Percentiles rank a stretch among this genome's conserved stretches.
phyloP scores from a whole-genome alignment of 2,329 filamentous ascomycete species.

The Cladosporium sp. region DNA sequence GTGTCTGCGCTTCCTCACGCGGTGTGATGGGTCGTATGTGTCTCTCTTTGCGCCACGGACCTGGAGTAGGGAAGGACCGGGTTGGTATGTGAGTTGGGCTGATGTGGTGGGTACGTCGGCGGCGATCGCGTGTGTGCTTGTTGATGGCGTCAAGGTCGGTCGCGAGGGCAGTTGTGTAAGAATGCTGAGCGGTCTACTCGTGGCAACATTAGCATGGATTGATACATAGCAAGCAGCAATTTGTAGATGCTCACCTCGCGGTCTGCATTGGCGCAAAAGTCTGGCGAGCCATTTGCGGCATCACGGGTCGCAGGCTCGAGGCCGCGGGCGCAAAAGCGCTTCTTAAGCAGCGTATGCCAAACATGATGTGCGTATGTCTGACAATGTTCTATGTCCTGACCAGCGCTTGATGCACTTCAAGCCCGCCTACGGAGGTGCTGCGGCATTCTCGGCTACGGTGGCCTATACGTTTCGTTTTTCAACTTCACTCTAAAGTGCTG shows the following conservation, averaged over 20 bases:
- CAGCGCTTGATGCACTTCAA: background rate
- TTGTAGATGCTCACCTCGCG: background rate
- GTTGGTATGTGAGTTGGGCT: slow-evolving; percentile 14
- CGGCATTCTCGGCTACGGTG: background rate
- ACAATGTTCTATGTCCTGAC: background rate
- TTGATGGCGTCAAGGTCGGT: slow-evolving; percentile 15
- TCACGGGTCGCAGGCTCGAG: background rate
- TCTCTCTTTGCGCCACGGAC: slow-evolving; percentile 47
- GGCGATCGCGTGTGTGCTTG: slow-evolving; percentile 8
- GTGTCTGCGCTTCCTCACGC: slow-evolving; percentile 58
- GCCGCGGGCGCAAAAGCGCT: slow-evolving; percentile 11
- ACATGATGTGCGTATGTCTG: slow-evolving; percentile 13
- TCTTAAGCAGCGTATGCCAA: slow-evolving; percentile 18
- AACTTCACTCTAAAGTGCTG: too few species aligned
- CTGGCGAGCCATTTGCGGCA: slow-evolving; percentile 9
- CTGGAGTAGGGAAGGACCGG: slow-evolving; percentile 35
- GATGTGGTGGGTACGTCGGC: slow-evolving; percentile 16
- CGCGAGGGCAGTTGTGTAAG: slow-evolving; percentile 19
- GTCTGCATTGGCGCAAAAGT: background rate
- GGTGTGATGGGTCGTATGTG: slow-evolving; percentile 57
- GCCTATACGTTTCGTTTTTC: too few species aligned
- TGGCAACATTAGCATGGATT: background rate
- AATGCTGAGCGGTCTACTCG: slow-evolving; percentile 19
- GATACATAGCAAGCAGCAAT: background rate
- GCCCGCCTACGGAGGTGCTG: background rate